Percentiles rank a stretch among this genome's conserved stretches.
Conservation (phyloP, 768 basidiomycete species). For the Pulveroboletus sp. region DNA sequence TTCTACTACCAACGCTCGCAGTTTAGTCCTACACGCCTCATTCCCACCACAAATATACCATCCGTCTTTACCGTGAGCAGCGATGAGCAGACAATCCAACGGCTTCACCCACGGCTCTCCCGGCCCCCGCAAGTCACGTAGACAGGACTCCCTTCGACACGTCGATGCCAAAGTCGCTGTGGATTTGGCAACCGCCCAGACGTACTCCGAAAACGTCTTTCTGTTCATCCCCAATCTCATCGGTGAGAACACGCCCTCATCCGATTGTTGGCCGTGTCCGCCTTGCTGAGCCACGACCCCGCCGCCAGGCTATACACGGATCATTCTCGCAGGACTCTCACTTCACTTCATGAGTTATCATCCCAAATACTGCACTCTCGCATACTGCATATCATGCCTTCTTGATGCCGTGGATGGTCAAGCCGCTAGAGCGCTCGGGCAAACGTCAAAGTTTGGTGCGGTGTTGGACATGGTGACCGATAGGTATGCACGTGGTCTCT, state of each 20-base stretch:
- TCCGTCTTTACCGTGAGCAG: conserved; percentile 5
- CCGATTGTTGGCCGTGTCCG: background rate
- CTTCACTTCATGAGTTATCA: conserved; percentile 94
- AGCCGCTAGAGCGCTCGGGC: conserved; percentile 81
- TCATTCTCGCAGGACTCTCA: conserved; percentile 85
- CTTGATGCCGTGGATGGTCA: conserved; percentile 95
- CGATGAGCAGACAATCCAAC: conserved; percentile 24
- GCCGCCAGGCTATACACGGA: conserved; percentile 74
- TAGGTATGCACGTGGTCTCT: conserved; percentile 48
- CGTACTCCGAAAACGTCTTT: conserved; percentile 93
- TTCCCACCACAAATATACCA: background rate
- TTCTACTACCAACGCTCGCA: conserved; percentile 1
- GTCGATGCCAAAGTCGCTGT: conserved; percentile 84
- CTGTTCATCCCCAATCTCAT: conserved; percentile 97
- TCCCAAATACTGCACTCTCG: conserved; percentile 85
- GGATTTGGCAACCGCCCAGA: conserved; percentile 80
- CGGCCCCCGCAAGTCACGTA: conserved; percentile 30
- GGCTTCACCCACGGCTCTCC: conserved; percentile 31
- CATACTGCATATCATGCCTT: conserved; percentile 87
- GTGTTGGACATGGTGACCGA: conserved; percentile 99
- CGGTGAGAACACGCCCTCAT: conserved; percentile 44
- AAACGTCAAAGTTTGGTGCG: conserved; percentile 95
- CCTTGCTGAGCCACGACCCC: background rate
- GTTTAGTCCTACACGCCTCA: background rate
- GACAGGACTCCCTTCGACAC: conserved; percentile 56